phyloP scores from a whole-genome alignment of 306 rosid genomes.

The Gastrolobium villosum region DNA sequence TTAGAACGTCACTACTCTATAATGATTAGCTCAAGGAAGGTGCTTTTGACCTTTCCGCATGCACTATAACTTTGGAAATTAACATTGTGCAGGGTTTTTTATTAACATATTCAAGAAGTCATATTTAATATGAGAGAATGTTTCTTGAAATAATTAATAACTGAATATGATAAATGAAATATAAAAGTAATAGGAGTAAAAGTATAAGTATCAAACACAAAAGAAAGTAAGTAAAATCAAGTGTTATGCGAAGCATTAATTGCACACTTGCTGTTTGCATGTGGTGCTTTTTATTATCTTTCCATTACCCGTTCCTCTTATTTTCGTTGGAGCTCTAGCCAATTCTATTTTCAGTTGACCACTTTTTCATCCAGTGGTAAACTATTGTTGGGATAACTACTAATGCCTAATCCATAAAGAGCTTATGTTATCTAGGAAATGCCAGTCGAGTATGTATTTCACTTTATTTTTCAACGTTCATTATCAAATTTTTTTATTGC shows the following conservation, averaged over 20 bases:
- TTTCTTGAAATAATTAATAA: constrained; percentile 21
- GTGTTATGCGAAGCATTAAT: constrained; percentile 14
- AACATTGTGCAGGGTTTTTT: constrained; percentile 26
- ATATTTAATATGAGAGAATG: constrained; percentile 7
- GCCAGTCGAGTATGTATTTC: constrained; percentile 20
- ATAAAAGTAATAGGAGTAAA: not conserved
- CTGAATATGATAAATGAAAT: not conserved
- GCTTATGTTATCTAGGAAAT: constrained; percentile 16
- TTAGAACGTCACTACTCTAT: constrained; percentile 10
- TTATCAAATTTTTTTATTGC: not conserved
- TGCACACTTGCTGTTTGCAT: constrained; percentile 21
- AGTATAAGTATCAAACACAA: not conserved
- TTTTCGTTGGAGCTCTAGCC: not conserved
- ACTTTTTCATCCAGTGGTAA: constrained; percentile 30
- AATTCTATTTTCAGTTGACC: constrained; percentile 15
- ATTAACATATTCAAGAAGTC: constrained; percentile 29
- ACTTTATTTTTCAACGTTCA: constrained; percentile 19
- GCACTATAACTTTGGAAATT: not conserved
- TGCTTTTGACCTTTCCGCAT: not conserved
- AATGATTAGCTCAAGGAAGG: not conserved
- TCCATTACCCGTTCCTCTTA: not conserved
- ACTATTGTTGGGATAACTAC: constrained; percentile 25
- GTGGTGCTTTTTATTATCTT: not conserved
- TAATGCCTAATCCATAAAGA: not conserved
- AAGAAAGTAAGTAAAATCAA: constrained; percentile 12